Conservation (phyloP, 257 asterid species). For the Nyctanthes arbortristis region DNA sequence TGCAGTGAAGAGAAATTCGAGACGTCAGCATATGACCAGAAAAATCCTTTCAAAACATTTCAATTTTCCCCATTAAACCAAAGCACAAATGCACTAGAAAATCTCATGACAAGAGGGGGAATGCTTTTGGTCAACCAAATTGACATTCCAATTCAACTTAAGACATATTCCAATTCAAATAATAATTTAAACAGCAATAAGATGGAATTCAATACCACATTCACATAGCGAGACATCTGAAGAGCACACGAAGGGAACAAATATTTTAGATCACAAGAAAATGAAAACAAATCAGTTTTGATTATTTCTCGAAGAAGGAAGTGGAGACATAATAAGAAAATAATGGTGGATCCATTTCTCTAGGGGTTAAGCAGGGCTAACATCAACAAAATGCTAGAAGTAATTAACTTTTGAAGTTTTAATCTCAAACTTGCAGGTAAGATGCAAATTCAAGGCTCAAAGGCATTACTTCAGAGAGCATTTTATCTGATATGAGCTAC, state of each 20-base stretch:
- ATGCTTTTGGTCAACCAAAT: not conserved
- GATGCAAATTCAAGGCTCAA: not conserved
- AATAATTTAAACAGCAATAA: not conserved
- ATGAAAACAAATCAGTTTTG: not conserved
- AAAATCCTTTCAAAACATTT: constrained; percentile 10
- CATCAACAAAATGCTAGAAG: not conserved
- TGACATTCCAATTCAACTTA: too few species aligned
- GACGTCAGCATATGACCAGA: constrained; percentile 16
- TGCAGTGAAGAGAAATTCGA: constrained; percentile 41
- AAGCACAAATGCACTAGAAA: not conserved
- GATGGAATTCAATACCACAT: not conserved
- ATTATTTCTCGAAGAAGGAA: not conserved
- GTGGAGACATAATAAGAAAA: not conserved
- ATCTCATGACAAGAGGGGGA: not conserved
- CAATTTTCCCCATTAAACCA: not conserved
- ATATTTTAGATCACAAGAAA: not conserved
- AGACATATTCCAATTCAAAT: too few species aligned
- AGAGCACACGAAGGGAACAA: not conserved
- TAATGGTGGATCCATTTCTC: too few species aligned
- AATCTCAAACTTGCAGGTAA: not conserved
- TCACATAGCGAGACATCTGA: not conserved
- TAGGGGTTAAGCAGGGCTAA: not conserved
- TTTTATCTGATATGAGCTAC: constrained; percentile 10
- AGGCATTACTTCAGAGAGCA: constrained; percentile 4
- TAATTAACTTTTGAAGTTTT: not conserved